A percentile compares a stretch with the other conserved stretches of the same genome.
Evolutionary conservation across 768 basidiomycete genomes (phyloP).

Genomic region (Rhizopogon salebrosus): DNA sequence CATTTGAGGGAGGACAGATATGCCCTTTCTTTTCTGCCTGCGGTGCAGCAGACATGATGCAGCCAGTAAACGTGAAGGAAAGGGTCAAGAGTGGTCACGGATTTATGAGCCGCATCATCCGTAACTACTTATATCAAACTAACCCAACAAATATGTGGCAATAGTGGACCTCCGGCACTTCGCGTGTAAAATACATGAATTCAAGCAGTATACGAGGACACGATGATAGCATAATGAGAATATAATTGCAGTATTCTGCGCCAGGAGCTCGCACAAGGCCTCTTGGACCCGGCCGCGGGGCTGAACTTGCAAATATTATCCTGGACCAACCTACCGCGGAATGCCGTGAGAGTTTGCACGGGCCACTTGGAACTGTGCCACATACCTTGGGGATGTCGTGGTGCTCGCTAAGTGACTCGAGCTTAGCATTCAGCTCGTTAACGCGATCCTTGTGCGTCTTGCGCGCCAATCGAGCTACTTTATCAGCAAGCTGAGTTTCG

Average conservation of each 20-base stretch:
- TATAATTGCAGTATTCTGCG: conserved; percentile 12
- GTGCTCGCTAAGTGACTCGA: conserved; percentile 87
- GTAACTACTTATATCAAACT: conserved; percentile 34
- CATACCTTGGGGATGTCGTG: conserved; percentile 90
- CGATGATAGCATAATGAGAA: conserved; percentile 9
- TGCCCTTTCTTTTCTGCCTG: conserved; percentile 44
- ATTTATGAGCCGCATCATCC: conserved; percentile 28
- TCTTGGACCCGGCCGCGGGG: conserved; percentile 10
- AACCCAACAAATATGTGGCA: conserved; percentile 30
- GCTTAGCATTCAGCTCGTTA: conserved; percentile 80
- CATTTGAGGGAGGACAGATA: conserved; percentile 51
- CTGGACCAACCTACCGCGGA: conserved; percentile 73
- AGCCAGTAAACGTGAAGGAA: conserved; percentile 26
- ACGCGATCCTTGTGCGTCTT: conserved; percentile 95
- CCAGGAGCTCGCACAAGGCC: conserved; percentile 1
- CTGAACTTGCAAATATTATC: conserved; percentile 47
- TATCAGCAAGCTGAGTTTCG: conserved; percentile 55
- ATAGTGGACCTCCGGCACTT: conserved; percentile 21
- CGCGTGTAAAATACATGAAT: conserved; percentile 21
- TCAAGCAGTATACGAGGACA: conserved; percentile 17
- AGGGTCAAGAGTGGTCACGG: conserved; percentile 30
- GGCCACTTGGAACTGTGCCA: conserved; percentile 14
- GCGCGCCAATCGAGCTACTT: conserved; percentile 69
- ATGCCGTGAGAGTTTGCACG: conserved; percentile 25
- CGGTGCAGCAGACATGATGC: conserved; percentile 34